A percentile compares a stretch with the other conserved stretches of the same genome.
Evolutionary conservation across 148 eudicot species (phyloP).

Genomic region (Arctostaphylos glauca): DNA sequence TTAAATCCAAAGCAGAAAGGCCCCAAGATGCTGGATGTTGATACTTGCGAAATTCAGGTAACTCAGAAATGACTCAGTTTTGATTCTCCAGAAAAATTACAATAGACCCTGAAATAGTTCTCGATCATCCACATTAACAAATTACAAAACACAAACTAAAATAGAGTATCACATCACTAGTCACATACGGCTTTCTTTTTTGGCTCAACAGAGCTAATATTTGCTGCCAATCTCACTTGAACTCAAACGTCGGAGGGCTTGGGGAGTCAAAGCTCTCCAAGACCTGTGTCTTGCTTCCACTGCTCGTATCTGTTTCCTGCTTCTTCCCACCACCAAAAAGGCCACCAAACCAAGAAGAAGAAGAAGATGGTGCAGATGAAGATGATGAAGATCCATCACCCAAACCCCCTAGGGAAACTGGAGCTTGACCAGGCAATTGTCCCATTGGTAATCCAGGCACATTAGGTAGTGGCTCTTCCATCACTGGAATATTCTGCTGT

Average conservation of each 20-base stretch:
- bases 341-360: conserved; percentile 52
- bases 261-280: conserved; percentile 64
- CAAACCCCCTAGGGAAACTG: conserved; percentile 30
- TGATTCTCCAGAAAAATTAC: background rate
- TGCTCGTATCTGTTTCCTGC: conserved; percentile 31
- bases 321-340: conserved; percentile 44
- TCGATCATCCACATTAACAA: background rate
- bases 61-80: background rate
- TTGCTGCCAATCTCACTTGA: conserved; percentile 32
- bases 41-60: background rate
- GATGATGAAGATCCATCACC: conserved; percentile 31
- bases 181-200: background rate
- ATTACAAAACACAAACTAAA: background rate
- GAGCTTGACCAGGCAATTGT: conserved; percentile 44
- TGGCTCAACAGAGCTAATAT: conserved; percentile 10
- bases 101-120: background rate
- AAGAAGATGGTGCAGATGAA: conserved; percentile 15
- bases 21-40: background rate
- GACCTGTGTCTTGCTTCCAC: conserved; percentile 56
- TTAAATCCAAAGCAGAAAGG: background rate
- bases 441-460: conserved; percentile 43
- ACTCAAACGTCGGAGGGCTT: conserved; percentile 50
- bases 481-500: conserved; percentile 42
- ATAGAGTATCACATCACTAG: background rate
- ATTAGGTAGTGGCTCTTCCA: conserved; percentile 49